Evolutionary conservation across 768 basidiomycete genomes (phyloP).

Genomic region (Atractiella rhizophila): DNA sequence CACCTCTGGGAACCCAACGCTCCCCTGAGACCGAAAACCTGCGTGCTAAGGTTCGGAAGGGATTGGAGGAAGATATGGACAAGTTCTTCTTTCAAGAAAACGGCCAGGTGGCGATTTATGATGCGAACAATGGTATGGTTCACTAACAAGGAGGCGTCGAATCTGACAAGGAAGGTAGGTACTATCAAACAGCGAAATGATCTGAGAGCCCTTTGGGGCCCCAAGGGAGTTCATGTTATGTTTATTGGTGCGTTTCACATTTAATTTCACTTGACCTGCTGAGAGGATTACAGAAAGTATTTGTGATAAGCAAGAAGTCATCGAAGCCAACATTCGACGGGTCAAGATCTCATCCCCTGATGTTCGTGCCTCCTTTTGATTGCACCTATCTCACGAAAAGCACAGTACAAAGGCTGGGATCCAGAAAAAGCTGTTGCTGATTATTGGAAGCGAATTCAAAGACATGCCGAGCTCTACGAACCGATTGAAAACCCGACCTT

Average conservation of each 20-base stretch:
- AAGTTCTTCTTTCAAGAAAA: constrained; percentile 51
- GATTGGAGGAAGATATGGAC: constrained; percentile 72
- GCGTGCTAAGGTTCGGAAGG: constrained; percentile 43
- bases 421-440: constrained; percentile 76
- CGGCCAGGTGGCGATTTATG: constrained; percentile 94
- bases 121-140: constrained; percentile 38
- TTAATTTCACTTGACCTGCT: no score
- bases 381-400: not conserved
- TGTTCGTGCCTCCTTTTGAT: constrained; percentile 28
- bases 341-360: constrained; percentile 98
- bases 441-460: constrained; percentile 65
- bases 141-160: not conserved
- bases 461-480: constrained; percentile 70
- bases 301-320: constrained; percentile 76
- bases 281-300: constrained; percentile 39
- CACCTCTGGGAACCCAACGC: constrained; percentile 38
- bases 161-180: constrained; percentile 28
- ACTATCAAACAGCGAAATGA: constrained; percentile 38
- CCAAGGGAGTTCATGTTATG: constrained; percentile 68
- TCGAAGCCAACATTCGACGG: constrained; percentile 67
- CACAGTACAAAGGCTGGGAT: constrained; percentile 73
- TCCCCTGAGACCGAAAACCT: constrained; percentile 43
- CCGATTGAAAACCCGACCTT: constrained; percentile 71
- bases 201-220: constrained; percentile 62
- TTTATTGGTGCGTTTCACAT: constrained; percentile 40